These are phyloP conservation scores for Cardiospermum halicacabum DNA, from an alignment of 345 rosid genomes.

Conservation along the genomic window DNA sequence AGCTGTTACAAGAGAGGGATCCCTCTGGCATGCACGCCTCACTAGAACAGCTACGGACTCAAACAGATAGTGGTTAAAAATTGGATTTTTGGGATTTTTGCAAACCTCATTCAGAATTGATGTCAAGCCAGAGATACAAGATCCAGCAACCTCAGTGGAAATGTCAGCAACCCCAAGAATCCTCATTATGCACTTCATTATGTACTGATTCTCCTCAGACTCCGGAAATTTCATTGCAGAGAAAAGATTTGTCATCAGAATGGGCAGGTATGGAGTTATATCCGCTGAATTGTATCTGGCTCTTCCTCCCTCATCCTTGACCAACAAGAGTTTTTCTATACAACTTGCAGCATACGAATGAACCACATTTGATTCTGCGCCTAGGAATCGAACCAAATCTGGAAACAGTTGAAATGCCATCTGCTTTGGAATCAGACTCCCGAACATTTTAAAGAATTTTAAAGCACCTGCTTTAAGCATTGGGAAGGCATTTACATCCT, in stretches of 20 bases:
- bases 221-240: constrained; percentile 72
- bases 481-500: constrained; percentile 66
- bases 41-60: constrained; percentile 97
- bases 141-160: constrained; percentile 66
- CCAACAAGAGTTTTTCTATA: constrained; percentile 86
- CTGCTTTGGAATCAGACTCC: constrained; percentile 66
- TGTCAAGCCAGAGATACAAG: constrained; percentile 77
- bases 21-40: constrained; percentile 81
- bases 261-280: constrained; percentile 48
- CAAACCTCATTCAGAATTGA: constrained; percentile 74
- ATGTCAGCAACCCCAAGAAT: constrained; percentile 85
- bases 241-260: constrained; percentile 70
- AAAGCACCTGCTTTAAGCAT: constrained; percentile 96
- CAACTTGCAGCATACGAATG: constrained; percentile 98
- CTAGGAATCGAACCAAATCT: constrained; percentile 67
- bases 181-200: constrained; percentile 97
- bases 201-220: constrained; percentile 93
- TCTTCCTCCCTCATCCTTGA: constrained; percentile 84
- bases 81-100: constrained; percentile 85
- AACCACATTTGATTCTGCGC: constrained; percentile 82
- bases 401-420: constrained; percentile 64
- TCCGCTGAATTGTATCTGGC: constrained; percentile 66
- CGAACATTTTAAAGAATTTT: constrained; percentile 80
- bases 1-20: constrained; percentile 57
- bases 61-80: constrained; percentile 90